A percentile compares a stretch with the other conserved stretches of the same genome.
phyloP scores from a whole-genome alignment of 495 filamentous ascomycete genomes.

The Tuber umbilicatum region DNA sequence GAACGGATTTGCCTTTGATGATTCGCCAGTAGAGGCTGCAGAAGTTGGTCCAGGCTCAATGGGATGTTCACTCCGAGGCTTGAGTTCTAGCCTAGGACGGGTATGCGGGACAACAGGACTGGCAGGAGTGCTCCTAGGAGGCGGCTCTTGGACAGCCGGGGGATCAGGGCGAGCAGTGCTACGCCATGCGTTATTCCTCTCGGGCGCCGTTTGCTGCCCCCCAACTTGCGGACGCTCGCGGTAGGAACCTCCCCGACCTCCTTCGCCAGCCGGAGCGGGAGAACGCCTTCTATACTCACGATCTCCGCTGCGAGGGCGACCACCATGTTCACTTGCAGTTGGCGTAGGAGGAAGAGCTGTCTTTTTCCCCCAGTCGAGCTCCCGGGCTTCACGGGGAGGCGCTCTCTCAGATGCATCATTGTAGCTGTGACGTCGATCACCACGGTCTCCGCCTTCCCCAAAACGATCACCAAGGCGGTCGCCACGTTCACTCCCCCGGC shows the following conservation, averaged over 20 bases:
- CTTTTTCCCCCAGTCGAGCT: constrained; percentile 90
- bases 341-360: constrained; percentile 65
- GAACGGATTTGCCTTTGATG: constrained; percentile 64
- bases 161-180: constrained; percentile 72
- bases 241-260: constrained; percentile 22
- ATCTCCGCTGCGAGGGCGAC: constrained; percentile 62
- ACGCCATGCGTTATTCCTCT: constrained; percentile 84
- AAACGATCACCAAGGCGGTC: constrained; percentile 52
- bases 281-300: constrained; percentile 44
- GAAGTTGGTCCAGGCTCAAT: constrained; percentile 33
- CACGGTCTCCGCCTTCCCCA: constrained; percentile 49
- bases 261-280: constrained; percentile 30
- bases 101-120: constrained; percentile 27
- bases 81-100: constrained; percentile 40
- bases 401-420: constrained; percentile 64
- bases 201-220: constrained; percentile 47
- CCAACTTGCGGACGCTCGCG: constrained; percentile 37
- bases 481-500: constrained; percentile 48
- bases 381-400: constrained; percentile 46
- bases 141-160: constrained; percentile 37
- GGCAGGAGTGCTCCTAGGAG: constrained; percentile 44
- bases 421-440: constrained; percentile 48
- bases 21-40: constrained; percentile 39
- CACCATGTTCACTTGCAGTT: constrained; percentile 56
- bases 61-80: constrained; percentile 65